Base-by-base conservation (phyloP, 805 yeast genomes). In the Brettanomyces anomalus region DNA sequence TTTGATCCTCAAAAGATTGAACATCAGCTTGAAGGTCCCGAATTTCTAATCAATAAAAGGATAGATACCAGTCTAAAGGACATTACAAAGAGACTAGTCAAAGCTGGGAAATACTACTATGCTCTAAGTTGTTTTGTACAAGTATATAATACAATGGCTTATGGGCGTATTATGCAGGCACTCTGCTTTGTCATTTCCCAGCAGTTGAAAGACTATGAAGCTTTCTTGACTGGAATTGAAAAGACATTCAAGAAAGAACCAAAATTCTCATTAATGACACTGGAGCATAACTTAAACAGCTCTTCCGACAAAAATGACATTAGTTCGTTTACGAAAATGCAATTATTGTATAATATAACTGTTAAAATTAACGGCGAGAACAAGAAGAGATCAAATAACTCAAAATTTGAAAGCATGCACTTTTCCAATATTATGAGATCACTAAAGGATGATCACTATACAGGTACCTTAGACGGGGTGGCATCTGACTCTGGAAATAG, bases 161-260 rank as follows among this genome's bases (percentile, higher is more conserved):
- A 74, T 55, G 98, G 98, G 0, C 72, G 74, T 41, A 81, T 84
- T 1, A 69, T 83, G 42, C 95, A 88, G 51, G 73, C 84, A 3
- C 62, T 93, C 5, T 85, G 93, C 46, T 69, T 64, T 42, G 77
- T 77, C 34, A 69, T 88, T 3, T 60, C 81, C 33, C 51, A 56
- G 2, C 62, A 72, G 39, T 52, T 79, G 43, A 56, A 63, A 28
- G 57, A 61, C 4, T 63, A 61, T 20, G 54, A 64, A 3, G 48
- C 70, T 10, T 18, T 49, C 5, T 33, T 70, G 14, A 65, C 61
- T 3, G 57, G 61, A 6, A 51, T 82, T n/a, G 88, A 83, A 49
- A 57, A 63, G n/a, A 72, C 71, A 36, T 77, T 76, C 58, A 60
- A 65, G 21, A 58, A 54, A 15, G 72, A 77, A 47, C 50, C 70